Evolutionary conservation across 169 alveolate species (phyloP).

Genomic region (Neospora caninum): DNA sequence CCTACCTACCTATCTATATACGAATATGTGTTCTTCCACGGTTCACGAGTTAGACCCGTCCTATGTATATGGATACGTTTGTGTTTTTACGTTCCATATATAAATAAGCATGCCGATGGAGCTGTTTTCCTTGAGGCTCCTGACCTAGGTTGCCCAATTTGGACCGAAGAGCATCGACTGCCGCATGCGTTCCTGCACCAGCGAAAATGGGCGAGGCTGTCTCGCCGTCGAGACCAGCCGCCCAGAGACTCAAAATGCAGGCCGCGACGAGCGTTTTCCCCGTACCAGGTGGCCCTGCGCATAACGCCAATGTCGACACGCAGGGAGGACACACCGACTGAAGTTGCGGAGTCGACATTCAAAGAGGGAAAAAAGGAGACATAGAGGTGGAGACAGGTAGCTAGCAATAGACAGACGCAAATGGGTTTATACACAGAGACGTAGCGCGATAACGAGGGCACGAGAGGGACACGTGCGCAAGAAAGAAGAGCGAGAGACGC

Average conservation of each 20-base stretch:
- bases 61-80: too few species aligned
- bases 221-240: background rate
- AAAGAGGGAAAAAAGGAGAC: too few species aligned
- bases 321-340: background rate
- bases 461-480: too few species aligned
- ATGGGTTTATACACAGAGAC: too few species aligned
- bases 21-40: background rate
- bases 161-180: background rate
- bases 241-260: background rate
- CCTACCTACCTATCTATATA: background rate
- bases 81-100: background rate
- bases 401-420: too few species aligned
- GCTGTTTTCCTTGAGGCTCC: too few species aligned
- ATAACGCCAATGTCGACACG: background rate
- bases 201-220: constrained; percentile 22
- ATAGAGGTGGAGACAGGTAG: too few species aligned
- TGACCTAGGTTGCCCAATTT: background rate
- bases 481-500: too few species aligned
- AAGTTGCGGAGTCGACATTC: too few species aligned
- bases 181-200: background rate
- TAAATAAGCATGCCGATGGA: too few species aligned
- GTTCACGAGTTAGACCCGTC: too few species aligned
- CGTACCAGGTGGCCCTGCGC: constrained; percentile 16
- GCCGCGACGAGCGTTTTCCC: constrained; percentile 31
- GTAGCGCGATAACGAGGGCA: too few species aligned